Evolutionary conservation across 2,329 filamentous ascomycete species (phyloP).

Genomic region (Aspergillus clavatus): DNA sequence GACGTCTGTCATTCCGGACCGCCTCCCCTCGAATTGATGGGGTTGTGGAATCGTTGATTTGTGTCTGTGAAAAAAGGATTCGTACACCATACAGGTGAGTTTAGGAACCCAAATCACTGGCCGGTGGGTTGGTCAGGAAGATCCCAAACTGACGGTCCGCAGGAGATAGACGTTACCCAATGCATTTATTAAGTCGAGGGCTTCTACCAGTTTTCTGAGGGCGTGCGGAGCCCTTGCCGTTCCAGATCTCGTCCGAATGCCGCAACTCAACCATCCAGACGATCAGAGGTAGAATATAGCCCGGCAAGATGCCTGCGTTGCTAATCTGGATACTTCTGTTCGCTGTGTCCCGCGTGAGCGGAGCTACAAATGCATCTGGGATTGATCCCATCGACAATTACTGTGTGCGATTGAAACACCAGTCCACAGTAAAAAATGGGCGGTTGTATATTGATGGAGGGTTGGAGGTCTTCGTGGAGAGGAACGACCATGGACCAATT

Average conservation of each 20-base stretch:
- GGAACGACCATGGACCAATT: conserved; percentile 11
- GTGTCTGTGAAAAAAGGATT: background rate
- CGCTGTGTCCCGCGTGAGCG: conserved; percentile 16
- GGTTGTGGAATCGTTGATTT: background rate
- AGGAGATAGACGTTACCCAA: background rate
- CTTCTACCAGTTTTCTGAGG: background rate
- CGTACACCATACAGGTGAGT: background rate
- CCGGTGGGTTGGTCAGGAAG: background rate
- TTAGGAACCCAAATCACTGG: background rate
- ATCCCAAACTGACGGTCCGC: background rate
- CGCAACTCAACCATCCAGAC: background rate
- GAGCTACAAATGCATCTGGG: conserved; percentile 11
- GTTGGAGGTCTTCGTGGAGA: conserved; percentile 20
- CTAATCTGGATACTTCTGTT: background rate
- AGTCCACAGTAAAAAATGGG: conserved; percentile 27
- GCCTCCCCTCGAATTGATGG: too few relatives aligned
- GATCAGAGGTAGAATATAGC: background rate
- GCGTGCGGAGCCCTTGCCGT: background rate
- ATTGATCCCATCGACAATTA: conserved; percentile 24
- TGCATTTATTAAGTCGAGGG: background rate
- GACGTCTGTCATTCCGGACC: background rate
- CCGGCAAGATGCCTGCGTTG: background rate
- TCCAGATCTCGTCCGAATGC: background rate
- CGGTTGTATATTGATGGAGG: conserved; percentile 29
- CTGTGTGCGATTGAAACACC: conserved; percentile 26